Evolutionary conservation across 495 filamentous ascomycete species (phyloP).

Genomic region (Neurospora sp.): DNA sequence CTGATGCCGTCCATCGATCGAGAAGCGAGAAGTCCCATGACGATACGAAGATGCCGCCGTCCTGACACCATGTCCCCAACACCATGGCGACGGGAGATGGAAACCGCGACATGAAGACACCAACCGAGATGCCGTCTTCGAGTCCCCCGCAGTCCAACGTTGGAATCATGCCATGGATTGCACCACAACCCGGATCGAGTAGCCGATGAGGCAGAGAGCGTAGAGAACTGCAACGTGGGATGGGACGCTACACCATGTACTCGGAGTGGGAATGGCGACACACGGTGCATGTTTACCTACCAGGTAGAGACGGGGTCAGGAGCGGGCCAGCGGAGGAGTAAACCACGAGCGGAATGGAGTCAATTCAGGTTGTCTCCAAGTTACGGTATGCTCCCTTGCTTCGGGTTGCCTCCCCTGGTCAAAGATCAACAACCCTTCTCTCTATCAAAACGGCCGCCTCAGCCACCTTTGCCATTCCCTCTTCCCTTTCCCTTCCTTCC

Average conservation of each 20-base stretch:
- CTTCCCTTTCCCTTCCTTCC: background rate
- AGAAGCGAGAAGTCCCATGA: background rate
- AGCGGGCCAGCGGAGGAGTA: background rate
- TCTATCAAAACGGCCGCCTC: background rate
- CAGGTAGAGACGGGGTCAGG: background rate
- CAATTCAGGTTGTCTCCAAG: background rate
- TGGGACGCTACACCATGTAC: background rate
- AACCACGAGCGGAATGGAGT: background rate
- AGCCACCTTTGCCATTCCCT: background rate
- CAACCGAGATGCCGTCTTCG: background rate
- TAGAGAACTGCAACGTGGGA: background rate
- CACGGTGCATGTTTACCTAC: background rate
- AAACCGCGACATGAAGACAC: background rate
- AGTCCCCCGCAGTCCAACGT: background rate
- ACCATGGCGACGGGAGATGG: background rate
- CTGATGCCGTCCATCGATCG: background rate
- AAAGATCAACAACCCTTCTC: background rate
- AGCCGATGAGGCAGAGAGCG: background rate
- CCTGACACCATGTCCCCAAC: background rate
- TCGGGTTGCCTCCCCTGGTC: background rate
- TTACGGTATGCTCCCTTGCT: background rate
- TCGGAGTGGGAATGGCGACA: background rate
- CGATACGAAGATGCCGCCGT: background rate
- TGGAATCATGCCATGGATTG: background rate
- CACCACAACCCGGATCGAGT: background rate